phyloP scores from a whole-genome alignment of 2,329 filamentous ascomycete species.

The Zymoseptoria crescenta region DNA sequence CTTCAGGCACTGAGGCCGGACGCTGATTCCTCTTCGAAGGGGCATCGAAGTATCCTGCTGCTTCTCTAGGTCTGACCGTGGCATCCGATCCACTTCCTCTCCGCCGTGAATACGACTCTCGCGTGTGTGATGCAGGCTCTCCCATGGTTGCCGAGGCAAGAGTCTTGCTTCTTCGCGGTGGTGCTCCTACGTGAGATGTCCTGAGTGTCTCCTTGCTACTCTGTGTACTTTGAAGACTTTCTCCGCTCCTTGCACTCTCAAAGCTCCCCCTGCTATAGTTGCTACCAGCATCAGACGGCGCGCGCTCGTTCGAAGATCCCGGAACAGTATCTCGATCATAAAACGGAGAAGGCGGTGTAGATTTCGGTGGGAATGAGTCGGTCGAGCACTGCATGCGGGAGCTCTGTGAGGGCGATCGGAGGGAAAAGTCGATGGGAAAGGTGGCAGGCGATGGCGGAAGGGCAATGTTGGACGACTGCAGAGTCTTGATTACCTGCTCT shows the following conservation, averaged over 20 bases:
- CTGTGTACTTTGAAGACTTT: conserved; percentile 14
- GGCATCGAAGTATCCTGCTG: conserved; percentile 3
- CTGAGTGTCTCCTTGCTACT: conserved; percentile 17
- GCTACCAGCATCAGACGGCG: conserved; percentile 17
- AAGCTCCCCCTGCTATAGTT: conserved; percentile 12
- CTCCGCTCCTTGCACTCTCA: conserved; percentile 13
- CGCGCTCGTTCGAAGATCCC: conserved; percentile 32
- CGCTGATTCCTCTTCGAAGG: background rate
- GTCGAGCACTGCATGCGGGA: conserved; percentile 11
- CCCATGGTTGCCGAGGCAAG: conserved; percentile 4
- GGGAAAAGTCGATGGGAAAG: conserved; percentile 32
- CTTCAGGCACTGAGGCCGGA: conserved; percentile 6
- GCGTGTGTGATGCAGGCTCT: conserved; percentile 1
- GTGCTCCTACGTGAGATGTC: conserved; percentile 10
- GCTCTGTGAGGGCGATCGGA: conserved; percentile 11
- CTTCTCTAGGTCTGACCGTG: conserved; percentile 5
- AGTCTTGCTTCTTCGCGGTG: conserved; percentile 13
- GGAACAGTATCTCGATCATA: conserved; percentile 17
- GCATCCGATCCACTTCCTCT: conserved; percentile 12
- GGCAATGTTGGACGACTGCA: conserved; percentile 20
- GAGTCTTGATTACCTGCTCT: conserved; percentile 43
- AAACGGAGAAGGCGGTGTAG: conserved; percentile 49
- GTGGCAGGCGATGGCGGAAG: conserved; percentile 23
- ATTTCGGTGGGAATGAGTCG: conserved; percentile 42
- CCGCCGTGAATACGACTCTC: background rate